Evolutionary conservation across 2,329 filamentous ascomycete genomes (phyloP), one percentile per base, ranked within the genome.

Genomic region (Fusarium virguliforme): DNA sequence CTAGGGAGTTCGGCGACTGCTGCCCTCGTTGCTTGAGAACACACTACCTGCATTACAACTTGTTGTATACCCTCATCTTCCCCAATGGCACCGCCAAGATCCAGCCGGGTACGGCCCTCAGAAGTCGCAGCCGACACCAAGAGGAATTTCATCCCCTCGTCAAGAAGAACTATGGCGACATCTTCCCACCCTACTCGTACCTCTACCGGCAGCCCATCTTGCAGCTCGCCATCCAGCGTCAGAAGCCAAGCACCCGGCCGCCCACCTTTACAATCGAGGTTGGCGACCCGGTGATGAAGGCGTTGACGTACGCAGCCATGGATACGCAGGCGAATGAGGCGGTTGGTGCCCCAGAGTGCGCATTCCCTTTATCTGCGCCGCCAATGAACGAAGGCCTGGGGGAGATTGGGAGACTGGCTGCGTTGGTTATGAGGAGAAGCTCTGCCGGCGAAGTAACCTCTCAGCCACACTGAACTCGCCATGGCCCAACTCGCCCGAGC

Each of bases 121-220:
- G 91, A 94, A 71, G 88, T 94, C 60, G 92, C 92, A 60, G 87
- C 89, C 28, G 91, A 93, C 78, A 91, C 91, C n/a, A 93, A 93
- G 80, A 87, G 85, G 74, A 86, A 86, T 64, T 92, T 90, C 77
- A 90, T 93, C 70, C 91, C 15, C 83, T 87, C 68, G 88, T 93
- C 74, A 87, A 85, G 75, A 83, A 85, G 37, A 83, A 87, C 76
- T 89, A 87, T 80, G 84, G 81, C 64, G 82, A 84, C 62, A 80
- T 81, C 75, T 92, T 83, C 84, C 85, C 85, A 15, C 85, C 85
- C 5, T 86, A 84, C 71, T 93, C 91, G 4, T 86, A 88, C 73
- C 83, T 91, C 43, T 88, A 88, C 77, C 78, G 84, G 76, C 81
- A 86, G 72, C 82, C 85, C 70, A 77, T 86, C 75, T 76, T 81